Conservation (phyloP, 306 rosid species). For the Vicia faba region DNA sequence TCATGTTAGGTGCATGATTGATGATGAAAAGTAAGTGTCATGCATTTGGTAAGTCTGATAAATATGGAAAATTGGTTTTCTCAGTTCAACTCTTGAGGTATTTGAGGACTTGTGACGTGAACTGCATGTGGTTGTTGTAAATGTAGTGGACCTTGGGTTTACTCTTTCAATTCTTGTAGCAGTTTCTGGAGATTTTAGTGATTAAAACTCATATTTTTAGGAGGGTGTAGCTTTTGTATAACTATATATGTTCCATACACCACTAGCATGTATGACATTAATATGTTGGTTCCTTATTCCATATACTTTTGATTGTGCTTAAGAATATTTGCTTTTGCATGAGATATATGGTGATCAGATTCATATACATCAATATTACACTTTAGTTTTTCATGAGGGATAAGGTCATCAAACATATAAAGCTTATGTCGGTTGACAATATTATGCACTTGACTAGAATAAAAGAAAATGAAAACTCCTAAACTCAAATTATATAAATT, state of each 20-base stretch:
- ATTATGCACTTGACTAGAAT: no score
- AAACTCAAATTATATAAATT: neutral
- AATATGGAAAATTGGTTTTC: slow-evolving; percentile 36
- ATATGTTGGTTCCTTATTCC: slow-evolving; percentile 37
- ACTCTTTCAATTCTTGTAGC: slow-evolving; percentile 38
- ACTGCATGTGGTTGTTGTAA: slow-evolving; percentile 69
- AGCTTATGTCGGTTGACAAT: neutral
- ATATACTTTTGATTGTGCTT: slow-evolving; percentile 41
- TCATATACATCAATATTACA: slow-evolving; percentile 29
- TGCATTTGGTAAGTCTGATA: slow-evolving; percentile 43
- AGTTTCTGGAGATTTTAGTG: slow-evolving; percentile 2
- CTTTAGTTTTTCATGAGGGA: slow-evolving; percentile 5
- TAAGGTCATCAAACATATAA: slow-evolving; percentile 15
- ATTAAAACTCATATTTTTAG: neutral
- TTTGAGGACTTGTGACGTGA: slow-evolving; percentile 44
- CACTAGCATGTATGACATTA: slow-evolving; percentile 8
- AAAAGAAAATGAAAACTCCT: no score
- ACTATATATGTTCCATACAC: slow-evolving; percentile 10
- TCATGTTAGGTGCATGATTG: slow-evolving; percentile 35
- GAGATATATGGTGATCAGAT: slow-evolving; percentile 42
- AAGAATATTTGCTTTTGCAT: slow-evolving; percentile 53
- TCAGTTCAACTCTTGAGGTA: slow-evolving; percentile 14
- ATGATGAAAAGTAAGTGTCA: slow-evolving; percentile 32
- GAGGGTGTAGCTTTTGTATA: slow-evolving; percentile 14
- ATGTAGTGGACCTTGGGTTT: slow-evolving; percentile 53